These are phyloP conservation scores for Coprinopsis strossmayeri DNA, from an alignment of 768 basidiomycete species.

Conservation along the genomic window DNA sequence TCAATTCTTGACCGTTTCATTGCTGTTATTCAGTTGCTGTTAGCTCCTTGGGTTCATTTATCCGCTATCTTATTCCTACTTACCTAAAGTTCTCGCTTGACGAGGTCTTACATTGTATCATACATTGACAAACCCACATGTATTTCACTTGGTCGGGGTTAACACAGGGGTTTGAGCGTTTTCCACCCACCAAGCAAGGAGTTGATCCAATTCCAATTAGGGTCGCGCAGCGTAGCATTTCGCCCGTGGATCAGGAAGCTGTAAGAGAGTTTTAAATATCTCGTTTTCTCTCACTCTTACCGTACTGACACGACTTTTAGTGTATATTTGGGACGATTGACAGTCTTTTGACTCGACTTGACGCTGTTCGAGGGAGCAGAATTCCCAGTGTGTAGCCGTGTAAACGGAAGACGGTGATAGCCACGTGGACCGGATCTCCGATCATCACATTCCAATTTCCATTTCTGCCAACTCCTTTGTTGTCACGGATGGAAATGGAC, in stretches of 20 bases:
- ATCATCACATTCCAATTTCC: conserved; percentile 13
- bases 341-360: conserved; percentile 1
- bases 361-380: not conserved
- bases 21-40: no score
- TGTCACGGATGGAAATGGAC: conserved; percentile 19
- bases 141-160: not conserved
- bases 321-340: not conserved
- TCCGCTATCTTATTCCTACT: no score
- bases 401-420: conserved; percentile 1
- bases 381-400: conserved; percentile 8
- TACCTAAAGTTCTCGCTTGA: no score
- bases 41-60: no score
- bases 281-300: conserved; percentile 5
- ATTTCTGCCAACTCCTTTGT: conserved; percentile 23
- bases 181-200: no score
- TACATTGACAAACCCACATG: not conserved
- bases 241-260: not conserved
- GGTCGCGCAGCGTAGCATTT: no score
- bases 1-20: not conserved
- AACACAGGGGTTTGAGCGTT: not conserved
- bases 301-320: conserved; percentile 1
- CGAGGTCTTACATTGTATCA: no score
- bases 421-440: conserved; percentile 20
- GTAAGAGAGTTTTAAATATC: no score
- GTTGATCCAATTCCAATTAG: no score